Conservation (phyloP, 208 protist species). For the Tritrichomonas foetus region DNA sequence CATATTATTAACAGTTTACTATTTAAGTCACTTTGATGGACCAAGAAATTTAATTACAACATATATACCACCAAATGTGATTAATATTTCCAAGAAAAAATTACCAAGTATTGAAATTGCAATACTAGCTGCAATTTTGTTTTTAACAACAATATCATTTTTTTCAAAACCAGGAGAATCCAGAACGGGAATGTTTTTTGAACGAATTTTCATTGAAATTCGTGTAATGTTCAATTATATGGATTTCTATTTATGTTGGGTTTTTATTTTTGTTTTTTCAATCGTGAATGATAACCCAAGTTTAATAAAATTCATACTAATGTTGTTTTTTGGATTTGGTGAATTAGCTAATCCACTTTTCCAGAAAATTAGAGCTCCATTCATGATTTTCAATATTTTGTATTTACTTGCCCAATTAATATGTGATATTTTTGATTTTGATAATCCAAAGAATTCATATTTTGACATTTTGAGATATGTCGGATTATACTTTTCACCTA, state of each 20-base stretch:
- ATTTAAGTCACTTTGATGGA: not conserved
- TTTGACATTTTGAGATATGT: not conserved
- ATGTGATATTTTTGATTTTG: not conserved
- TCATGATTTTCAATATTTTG: not conserved
- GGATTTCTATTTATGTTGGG: not conserved
- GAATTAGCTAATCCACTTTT: not conserved
- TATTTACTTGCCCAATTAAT: not conserved
- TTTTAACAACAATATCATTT: not conserved
- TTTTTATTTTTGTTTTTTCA: not conserved
- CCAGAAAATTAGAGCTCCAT: not conserved
- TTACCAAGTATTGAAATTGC: not conserved
- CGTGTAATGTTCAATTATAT: no score
- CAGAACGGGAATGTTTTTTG: not conserved
- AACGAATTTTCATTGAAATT: no score
- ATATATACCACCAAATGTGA: not conserved
- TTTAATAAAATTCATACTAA: not conserved
- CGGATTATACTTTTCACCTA: not conserved
- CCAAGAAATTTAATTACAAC: not conserved
- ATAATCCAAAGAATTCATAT: not conserved
- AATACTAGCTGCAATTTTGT: not conserved
- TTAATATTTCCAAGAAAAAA: not conserved
- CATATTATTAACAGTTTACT: not conserved
- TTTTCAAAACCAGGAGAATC: not conserved
- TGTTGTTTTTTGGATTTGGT: not conserved
- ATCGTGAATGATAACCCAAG: slow-evolving; percentile 14